Evolutionary conservation across 2,329 filamentous ascomycete genomes (phyloP), one percentile per base, ranked within the genome.

Genomic region (Talaromyces islandicus): DNA sequence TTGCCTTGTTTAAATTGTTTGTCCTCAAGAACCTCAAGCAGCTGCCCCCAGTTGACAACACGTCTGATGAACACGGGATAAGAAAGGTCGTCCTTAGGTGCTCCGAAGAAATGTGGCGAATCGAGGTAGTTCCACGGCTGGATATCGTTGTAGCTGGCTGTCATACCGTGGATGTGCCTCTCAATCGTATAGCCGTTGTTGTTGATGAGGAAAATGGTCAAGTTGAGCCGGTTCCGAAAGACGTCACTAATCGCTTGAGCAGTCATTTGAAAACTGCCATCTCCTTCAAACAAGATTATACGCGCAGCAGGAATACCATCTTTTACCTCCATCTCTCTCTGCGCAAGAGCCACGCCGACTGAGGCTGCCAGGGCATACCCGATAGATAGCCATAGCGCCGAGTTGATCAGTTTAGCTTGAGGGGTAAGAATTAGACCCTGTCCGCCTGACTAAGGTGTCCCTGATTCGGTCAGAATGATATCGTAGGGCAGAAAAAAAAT

Each of bases 161-260:
- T 80, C 85, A 88, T 88, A 57, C 91, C 91, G 74, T 96, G 91
- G 68, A 96, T 95, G 72, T 85, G 89, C 30, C 92, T 86, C 77
- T 96, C 92, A 71, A 95, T 94, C 10, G 91, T 94, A 77, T 90
- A 96, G 11, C 92, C 92, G 46, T 92, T 85, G 72, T 95, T 95
- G 66, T 48, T 53, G 35, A 57, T 29, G 4, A 41, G 41, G n/a
- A 60, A 12, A 43, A 41, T 38, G 7, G 4, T 30, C 35, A 54
- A 24, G 27, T 54, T 17, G 10, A 59, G 57, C 14, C 38, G 51
- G 24, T 32, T 54, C 6, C 38, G 27, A n/a, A 48, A 46, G 9
- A 48, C 43, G 35, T 59, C 57, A 30, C 86, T 89, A 64, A 96
- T 71, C 75, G 94, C 91, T 72, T 96, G 91, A 0, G 85, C 88